Conservation (phyloP, 2,329 filamentous ascomycete species). For the Neurospora sp. region DNA sequence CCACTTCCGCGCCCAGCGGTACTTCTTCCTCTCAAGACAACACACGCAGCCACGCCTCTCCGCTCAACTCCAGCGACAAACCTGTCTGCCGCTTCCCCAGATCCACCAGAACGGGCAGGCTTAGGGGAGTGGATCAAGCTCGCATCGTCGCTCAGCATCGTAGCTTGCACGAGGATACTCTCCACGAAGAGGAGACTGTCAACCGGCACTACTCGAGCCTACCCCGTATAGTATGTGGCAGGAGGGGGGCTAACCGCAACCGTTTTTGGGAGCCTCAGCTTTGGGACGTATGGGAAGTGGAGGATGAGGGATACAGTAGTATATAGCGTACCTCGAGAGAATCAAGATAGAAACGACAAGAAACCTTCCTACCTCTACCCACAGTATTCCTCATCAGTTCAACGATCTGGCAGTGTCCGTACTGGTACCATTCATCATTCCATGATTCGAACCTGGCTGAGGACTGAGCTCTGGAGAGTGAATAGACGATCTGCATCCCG, state of each 20-base stretch:
- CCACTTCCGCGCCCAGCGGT: background rate
- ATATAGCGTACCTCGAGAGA: background rate
- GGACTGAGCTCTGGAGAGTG: background rate
- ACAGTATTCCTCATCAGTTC: background rate
- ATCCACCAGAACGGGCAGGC: background rate
- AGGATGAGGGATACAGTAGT: background rate
- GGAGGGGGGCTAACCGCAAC: too few relatives aligned
- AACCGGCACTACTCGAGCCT: background rate
- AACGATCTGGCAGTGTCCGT: background rate
- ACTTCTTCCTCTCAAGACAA: background rate
- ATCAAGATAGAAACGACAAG: background rate
- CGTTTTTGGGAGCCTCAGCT: too few relatives aligned
- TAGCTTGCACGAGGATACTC: background rate
- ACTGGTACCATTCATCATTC: fast-evolving
- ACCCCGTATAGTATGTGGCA: background rate
- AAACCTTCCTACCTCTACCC: background rate
- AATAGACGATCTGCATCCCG: background rate
- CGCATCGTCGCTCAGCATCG: background rate
- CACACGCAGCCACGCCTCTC: background rate
- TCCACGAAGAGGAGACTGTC: background rate
- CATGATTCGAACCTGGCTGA: background rate
- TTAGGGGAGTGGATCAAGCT: background rate
- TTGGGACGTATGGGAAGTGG: background rate
- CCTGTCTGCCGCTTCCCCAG: background rate
- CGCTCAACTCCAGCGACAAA: background rate